Base-by-base conservation (phyloP, 176 grass and related monocot genomes). In the Panicum miliaceum region DNA sequence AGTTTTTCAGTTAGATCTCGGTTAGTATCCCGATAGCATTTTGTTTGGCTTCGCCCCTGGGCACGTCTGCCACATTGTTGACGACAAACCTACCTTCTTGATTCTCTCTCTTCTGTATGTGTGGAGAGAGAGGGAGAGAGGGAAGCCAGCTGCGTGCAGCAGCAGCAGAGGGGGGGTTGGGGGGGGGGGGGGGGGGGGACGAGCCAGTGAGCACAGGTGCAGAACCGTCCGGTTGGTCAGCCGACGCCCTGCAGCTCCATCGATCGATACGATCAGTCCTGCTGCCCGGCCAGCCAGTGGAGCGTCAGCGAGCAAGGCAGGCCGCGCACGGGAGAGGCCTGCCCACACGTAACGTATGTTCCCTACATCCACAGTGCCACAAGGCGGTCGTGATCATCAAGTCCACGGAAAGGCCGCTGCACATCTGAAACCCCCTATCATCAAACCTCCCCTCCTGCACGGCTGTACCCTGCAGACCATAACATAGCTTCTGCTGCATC, bases 321-420 rank as follows among this genome's bases (percentile, higher is more conserved):
- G 27, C 9, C 40, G 68, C 45, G 20, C 82, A 53, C 46, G 60
- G 42, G 60, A 75, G 82, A 67, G 71, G 40, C 52, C 68, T 73
- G 81, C 38, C 18, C 67, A 73, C 68, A 83, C 81, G 81, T 50
- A 83, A 83, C 53, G 68, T 83, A 48, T 73, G 54, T 83, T 60
- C 53, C 67, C 52, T 72, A 12, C 15, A 41, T 42, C 22, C 22
- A 81, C 54, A 32, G 77, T 64, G 20, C 42, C 6, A 45, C 41
- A 27, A 32, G 36, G 40, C 6, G 27, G 23, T 19, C 43, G 7
- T 75, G 57, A 60, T 48, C 52, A 56, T 75, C 53, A 54, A 54
- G 27, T 51, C 29, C 48, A 41, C 40, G 23, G 8, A 78, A 60
- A 64, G 23, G 22, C 7, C 35, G 22, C 63, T 70, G 32, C 48